Evolutionary conservation across 805 yeast genomes (phyloP).

Genomic region (Candida pini): DNA sequence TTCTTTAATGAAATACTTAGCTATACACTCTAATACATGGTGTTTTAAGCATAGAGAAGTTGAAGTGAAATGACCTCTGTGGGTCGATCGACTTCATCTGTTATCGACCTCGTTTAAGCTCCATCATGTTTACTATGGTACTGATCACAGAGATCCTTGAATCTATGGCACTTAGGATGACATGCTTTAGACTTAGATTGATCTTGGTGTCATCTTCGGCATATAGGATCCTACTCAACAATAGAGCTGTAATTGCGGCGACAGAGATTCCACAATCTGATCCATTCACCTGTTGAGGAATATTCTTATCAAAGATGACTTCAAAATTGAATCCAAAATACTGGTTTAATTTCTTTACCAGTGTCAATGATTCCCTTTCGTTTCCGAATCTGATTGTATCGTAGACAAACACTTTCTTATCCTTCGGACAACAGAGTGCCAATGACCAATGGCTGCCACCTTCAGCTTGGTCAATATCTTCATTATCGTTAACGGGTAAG

Average conservation of each 20-base stretch:
- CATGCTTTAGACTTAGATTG: constrained; percentile 33
- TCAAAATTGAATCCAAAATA: constrained; percentile 20
- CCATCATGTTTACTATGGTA: constrained; percentile 26
- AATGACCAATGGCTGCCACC: constrained; percentile 80
- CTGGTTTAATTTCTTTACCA: constrained; percentile 27
- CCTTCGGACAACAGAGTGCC: constrained; percentile 45
- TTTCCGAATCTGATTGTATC: constrained; percentile 53
- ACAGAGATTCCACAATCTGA: constrained; percentile 59
- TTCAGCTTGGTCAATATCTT: constrained; percentile 50
- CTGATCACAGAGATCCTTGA: constrained; percentile 41
- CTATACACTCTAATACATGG: no score
- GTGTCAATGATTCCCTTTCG: constrained; percentile 28
- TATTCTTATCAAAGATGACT: constrained; percentile 16
- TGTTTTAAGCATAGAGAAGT: no score
- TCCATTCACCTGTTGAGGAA: constrained; percentile 61
- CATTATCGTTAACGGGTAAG: constrained; percentile 64
- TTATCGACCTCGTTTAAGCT: constrained; percentile 7
- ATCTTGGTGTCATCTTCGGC: constrained; percentile 26
- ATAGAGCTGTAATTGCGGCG: constrained; percentile 31
- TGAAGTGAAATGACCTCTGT: no score
- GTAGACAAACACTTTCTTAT: constrained; percentile 44
- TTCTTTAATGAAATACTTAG: no score
- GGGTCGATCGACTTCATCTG: no score
- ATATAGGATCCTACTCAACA: constrained; percentile 29
- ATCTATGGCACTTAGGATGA: constrained; percentile 42